Conservation (phyloP, 139 green algal species). For the Coccomyxa sp. region DNA sequence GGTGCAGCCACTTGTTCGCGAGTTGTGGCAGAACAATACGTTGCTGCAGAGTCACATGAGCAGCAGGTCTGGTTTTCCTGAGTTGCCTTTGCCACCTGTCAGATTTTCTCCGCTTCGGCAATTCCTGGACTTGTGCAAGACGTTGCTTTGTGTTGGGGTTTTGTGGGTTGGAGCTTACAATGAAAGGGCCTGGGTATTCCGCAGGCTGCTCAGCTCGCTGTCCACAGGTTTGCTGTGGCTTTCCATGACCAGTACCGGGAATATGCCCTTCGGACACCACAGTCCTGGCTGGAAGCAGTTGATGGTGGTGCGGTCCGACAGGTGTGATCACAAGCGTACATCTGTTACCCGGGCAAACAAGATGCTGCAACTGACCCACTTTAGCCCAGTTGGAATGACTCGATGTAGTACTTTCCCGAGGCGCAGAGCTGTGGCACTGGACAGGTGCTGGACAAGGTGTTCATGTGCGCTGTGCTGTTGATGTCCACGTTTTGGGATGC, state of each 20-base stretch:
- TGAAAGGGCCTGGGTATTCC: too few species aligned
- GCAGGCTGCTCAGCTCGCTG: background rate
- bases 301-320: constrained; percentile 8
- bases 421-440: too few species aligned
- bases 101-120: too few species aligned
- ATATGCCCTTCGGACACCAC: constrained; percentile 7
- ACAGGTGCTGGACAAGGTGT: constrained; percentile 18
- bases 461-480: constrained; percentile 11
- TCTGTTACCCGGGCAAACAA: too few species aligned
- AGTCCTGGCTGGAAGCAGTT: constrained; percentile 19
- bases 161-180: too few species aligned
- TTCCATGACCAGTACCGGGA: constrained; percentile 8
- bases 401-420: too few species aligned
- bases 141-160: too few species aligned
- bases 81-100: too few species aligned
- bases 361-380: too few species aligned
- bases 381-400: too few species aligned
- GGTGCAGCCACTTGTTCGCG: constrained; percentile 12
- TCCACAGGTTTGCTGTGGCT: background rate
- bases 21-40: constrained; percentile 8
- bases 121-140: too few species aligned
- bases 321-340: background rate
- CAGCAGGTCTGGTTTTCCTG: constrained; percentile 4
- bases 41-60: background rate
- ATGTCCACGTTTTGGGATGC: constrained; percentile 11